Evolutionary conservation across 208 protist species (phyloP).

Genomic region (Phytomonas sp.): DNA sequence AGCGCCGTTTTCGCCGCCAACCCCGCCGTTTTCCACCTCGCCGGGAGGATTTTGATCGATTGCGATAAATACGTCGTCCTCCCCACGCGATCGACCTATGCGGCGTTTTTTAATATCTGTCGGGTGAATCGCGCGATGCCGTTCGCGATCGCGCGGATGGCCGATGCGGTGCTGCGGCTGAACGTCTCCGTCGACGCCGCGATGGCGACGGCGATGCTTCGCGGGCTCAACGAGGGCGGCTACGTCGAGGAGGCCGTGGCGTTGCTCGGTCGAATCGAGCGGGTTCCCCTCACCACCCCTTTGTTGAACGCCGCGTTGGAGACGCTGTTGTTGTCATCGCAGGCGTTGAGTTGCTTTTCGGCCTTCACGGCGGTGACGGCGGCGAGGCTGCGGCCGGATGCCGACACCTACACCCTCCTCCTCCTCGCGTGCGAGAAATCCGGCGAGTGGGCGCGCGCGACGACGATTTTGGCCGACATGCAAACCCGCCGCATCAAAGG

Average conservation of each 20-base stretch:
- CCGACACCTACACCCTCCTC: constrained; percentile 76
- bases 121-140: constrained; percentile 59
- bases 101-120: constrained; percentile 77
- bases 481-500: constrained; percentile 60
- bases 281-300: constrained; percentile 59
- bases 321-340: constrained; percentile 56
- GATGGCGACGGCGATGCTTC: constrained; percentile 68
- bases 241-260: constrained; percentile 75
- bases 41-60: constrained; percentile 71
- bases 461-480: constrained; percentile 66
- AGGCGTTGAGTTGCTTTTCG: constrained; percentile 67
- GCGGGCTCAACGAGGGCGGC: constrained; percentile 66
- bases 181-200: constrained; percentile 56
- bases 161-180: constrained; percentile 54
- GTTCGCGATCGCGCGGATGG: constrained; percentile 56
- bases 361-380: constrained; percentile 36
- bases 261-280: constrained; percentile 48
- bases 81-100: constrained; percentile 74
- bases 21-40: constrained; percentile 41
- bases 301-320: constrained; percentile 79
- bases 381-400: constrained; percentile 25
- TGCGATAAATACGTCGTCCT: constrained; percentile 68
- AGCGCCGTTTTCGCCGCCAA: constrained; percentile 24
- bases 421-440: constrained; percentile 74
- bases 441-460: constrained; percentile 53